Evolutionary conservation across 2,329 filamentous ascomycete genomes (phyloP).

Genomic region (Hymenotorrendiella dingleyae): DNA sequence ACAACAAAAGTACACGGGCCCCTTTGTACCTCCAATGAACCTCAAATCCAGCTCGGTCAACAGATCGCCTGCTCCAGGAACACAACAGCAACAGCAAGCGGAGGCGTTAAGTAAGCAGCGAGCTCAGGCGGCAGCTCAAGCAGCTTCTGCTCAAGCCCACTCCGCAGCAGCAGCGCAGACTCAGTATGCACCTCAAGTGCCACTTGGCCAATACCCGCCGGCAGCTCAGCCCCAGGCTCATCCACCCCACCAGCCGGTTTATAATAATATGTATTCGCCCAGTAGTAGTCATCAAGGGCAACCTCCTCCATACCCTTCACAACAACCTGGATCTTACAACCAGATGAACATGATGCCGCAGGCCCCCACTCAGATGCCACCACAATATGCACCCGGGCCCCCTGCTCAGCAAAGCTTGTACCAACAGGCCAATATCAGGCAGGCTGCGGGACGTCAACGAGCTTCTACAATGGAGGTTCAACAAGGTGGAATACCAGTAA

Average conservation of each 20-base stretch:
- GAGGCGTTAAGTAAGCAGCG: conserved; percentile 92
- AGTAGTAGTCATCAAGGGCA: conserved; percentile 44
- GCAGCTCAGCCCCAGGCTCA: conserved; percentile 28
- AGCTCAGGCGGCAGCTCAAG: conserved; percentile 55
- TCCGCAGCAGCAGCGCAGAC: conserved; percentile 57
- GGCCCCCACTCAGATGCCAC: conserved; percentile 57
- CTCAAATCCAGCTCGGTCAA: conserved; percentile 80
- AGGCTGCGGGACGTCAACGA: conserved; percentile 66
- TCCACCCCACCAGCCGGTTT: conserved; percentile 53
- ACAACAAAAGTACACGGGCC: conserved; percentile 92
- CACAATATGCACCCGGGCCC: conserved; percentile 51
- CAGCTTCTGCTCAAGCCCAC: conserved; percentile 42
- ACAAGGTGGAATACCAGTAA: conserved; percentile 83
- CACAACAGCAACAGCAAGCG: conserved; percentile 92
- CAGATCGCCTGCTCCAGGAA: conserved; percentile 84
- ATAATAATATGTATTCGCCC: conserved; percentile 77
- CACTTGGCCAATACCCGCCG: conserved; percentile 45
- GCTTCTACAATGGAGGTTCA: conserved; percentile 96
- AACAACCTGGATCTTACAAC: conserved; percentile 60
- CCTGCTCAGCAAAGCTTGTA: conserved; percentile 61
- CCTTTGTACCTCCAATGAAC: conserved; percentile 96
- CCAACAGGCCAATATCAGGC: conserved; percentile 66
- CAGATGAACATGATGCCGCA: conserved; percentile 65
- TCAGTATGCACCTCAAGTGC: conserved; percentile 52
- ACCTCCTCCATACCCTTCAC: conserved; percentile 74